Base-by-base conservation (phyloP, 163 green algal species). In the Scenedesmus sp. region DNA sequence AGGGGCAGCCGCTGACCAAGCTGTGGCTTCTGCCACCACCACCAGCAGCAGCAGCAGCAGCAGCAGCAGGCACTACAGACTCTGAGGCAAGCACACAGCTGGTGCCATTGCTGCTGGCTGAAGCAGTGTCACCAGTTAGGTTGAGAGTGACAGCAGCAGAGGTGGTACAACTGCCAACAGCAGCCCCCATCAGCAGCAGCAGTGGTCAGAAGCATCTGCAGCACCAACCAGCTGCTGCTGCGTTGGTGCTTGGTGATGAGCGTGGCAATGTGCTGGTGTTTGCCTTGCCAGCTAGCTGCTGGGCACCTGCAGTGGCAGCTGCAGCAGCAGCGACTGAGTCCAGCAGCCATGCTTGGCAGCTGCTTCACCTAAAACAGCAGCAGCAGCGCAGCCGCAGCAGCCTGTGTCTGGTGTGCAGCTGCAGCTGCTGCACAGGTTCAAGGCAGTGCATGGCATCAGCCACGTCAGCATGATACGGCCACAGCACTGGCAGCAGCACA, bases 261-360 rank as follows among this genome's bases (percentile, higher is more conserved):
- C 20, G 70, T 40, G 86, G 86, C 20, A 72, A 61, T 53, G 86
- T 90, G 16, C 72, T 90, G 65, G 72, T 85, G 44, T 85, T 76
- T 53, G 37, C 43, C 24, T 46, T 90, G 30, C 70, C 72, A 44
- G 33, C 40, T 18, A 49, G 18, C 70, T 85, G 70, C 86, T 90
- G 86, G 86, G 20, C 46, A 40, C n/a, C 53, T 49, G 86, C 86
- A 46, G 70, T 73, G 59, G 86, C 86, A 90, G 61, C 68, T 76
- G 85, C 86, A 90, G 86, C 86, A 85, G 86, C 70, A 85, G 70
- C 35, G n/a, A n/a, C n/a, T n/a, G n/a, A n/a, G 56, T 70, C 56
- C 56, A 70, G 22, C 56, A n/a, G n/a, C n/a, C 6, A 76, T 40
- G 65, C 65, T 10, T 76, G 65, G 65, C 30, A 20, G 30, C 30